Percentiles rank a stretch among this genome's conserved stretches.
Conservation (phyloP, 371 early-diverging fungal species). For the Apophysomyces variabilis region DNA sequence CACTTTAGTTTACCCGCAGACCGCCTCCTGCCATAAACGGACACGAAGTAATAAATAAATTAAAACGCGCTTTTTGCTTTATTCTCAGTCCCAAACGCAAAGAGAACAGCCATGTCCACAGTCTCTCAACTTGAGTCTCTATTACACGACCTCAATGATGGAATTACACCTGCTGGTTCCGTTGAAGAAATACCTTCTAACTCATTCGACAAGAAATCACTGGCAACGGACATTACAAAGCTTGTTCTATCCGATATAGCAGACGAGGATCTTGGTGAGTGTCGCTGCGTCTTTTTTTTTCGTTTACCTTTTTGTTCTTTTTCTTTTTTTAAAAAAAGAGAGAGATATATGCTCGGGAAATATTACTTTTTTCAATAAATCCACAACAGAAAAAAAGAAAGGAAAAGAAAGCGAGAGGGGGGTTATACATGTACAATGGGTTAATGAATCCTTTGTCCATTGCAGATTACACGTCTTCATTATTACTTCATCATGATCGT, state of each 20-base stretch:
- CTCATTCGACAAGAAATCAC: conserved; percentile 20
- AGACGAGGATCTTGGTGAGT: conserved; percentile 43
- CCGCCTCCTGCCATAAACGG: too few relatives aligned
- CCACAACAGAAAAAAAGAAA: background rate
- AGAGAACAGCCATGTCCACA: background rate
- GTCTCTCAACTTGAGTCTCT: background rate
- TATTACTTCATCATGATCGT: conserved; percentile 32
- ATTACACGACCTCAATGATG: conserved; percentile 5
- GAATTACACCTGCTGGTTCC: background rate
- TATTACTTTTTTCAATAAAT: too few relatives aligned
- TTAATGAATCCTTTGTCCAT: background rate
- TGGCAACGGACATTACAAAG: conserved; percentile 32
- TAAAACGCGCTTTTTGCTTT: background rate
- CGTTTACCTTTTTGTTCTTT: too few relatives aligned
- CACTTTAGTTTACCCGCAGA: too few relatives aligned
- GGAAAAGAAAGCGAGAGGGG: background rate
- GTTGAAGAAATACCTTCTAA: background rate
- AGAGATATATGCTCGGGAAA: too few relatives aligned
- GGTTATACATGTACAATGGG: background rate
- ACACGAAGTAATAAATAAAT: background rate
- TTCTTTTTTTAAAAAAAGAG: too few relatives aligned
- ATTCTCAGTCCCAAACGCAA: too few relatives aligned
- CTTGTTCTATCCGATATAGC: conserved; percentile 31
- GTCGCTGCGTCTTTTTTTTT: background rate
- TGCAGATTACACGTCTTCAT: conserved; percentile 44